These are phyloP conservation scores for Abrus precatorius DNA, from an alignment of 306 rosid genomes.

Conservation along the genomic window DNA sequence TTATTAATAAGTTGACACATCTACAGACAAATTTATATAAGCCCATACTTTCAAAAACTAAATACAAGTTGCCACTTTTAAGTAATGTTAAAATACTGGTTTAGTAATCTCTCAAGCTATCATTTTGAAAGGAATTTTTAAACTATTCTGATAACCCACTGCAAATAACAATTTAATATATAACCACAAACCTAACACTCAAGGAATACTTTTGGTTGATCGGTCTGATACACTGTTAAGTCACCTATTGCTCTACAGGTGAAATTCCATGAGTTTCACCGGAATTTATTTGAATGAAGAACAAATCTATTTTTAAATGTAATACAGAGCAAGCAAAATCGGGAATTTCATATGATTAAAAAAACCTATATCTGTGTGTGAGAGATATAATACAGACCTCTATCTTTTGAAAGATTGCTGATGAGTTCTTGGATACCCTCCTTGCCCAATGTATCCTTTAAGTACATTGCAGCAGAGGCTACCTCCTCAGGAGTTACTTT, in stretches of 20 bases:
- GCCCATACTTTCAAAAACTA: background rate
- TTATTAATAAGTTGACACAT: background rate
- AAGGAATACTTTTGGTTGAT: slow-evolving; percentile 20
- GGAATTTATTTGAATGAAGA: slow-evolving; percentile 14
- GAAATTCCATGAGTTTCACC: slow-evolving; percentile 35
- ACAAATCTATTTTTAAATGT: slow-evolving; percentile 3
- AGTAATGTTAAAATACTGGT: background rate
- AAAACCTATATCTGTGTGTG: slow-evolving; percentile 19
- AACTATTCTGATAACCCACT: background rate
- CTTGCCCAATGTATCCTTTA: slow-evolving; percentile 88
- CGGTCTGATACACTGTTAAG: slow-evolving; percentile 8
- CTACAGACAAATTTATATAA: background rate
- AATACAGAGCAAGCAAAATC: slow-evolving; percentile 12
- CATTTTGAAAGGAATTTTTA: background rate
- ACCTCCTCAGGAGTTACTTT: slow-evolving; percentile 99
- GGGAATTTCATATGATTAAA: slow-evolving; percentile 8
- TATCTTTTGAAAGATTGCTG: slow-evolving; percentile 91
- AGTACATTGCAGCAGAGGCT: slow-evolving; percentile 90
- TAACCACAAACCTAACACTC: background rate
- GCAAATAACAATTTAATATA: slow-evolving; percentile 7
- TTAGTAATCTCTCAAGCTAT: background rate
- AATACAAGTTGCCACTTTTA: no score
- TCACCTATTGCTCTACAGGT: slow-evolving; percentile 7
- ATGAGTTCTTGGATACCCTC: slow-evolving; percentile 96
- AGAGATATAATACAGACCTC: slow-evolving; percentile 54